These are phyloP conservation scores for Moesziomyces sp. DNA, from an alignment of 1,284 basidiomycete genomes.

Conservation along the genomic window DNA sequence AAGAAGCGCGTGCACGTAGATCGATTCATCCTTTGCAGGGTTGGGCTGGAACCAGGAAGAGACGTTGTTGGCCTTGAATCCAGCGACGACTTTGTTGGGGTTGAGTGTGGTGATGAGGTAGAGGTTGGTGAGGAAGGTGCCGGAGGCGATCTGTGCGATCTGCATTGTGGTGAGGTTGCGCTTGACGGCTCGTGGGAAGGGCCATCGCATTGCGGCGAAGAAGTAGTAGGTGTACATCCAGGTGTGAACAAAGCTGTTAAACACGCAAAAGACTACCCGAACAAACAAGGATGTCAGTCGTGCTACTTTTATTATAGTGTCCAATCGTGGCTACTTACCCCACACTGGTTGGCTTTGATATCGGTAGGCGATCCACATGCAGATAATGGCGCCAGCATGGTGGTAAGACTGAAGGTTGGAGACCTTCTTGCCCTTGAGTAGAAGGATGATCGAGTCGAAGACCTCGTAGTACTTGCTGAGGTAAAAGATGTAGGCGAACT, in stretches of 20 bases:
- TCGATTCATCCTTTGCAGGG: slow-evolving; percentile 3
- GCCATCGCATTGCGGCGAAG: slow-evolving; percentile 54
- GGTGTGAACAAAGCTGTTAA: slow-evolving; percentile 64
- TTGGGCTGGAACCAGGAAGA: slow-evolving; percentile 11
- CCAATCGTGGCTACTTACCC: slow-evolving; percentile 19
- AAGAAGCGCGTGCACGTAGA: slow-evolving; percentile 31
- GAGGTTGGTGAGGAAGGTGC: slow-evolving; percentile 58
- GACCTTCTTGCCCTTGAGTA: slow-evolving; percentile 67
- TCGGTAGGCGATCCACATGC: slow-evolving; percentile 67
- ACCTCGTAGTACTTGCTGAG: slow-evolving; percentile 63
- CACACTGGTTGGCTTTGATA: slow-evolving; percentile 60
- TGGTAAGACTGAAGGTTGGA: slow-evolving; percentile 65
- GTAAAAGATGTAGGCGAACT: slow-evolving; percentile 66
- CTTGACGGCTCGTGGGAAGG: slow-evolving; percentile 59
- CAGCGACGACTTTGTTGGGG: slow-evolving; percentile 25
- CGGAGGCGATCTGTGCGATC: slow-evolving; percentile 59
- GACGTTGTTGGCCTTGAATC: slow-evolving; percentile 22
- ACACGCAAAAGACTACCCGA: slow-evolving; percentile 54
- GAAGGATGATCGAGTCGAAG: slow-evolving; percentile 66
- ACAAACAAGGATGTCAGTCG: slow-evolving; percentile 2
- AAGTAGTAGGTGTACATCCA: slow-evolving; percentile 62
- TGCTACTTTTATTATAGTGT: too few relatives aligned
- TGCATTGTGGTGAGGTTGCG: slow-evolving; percentile 62
- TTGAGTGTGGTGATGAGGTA: slow-evolving; percentile 48
- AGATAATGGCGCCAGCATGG: slow-evolving; percentile 65